Percentiles rank a stretch among this genome's conserved stretches.
Evolutionary conservation across 805 yeast genomes (phyloP).

Genomic region (Yarrowia phangngaensis): DNA sequence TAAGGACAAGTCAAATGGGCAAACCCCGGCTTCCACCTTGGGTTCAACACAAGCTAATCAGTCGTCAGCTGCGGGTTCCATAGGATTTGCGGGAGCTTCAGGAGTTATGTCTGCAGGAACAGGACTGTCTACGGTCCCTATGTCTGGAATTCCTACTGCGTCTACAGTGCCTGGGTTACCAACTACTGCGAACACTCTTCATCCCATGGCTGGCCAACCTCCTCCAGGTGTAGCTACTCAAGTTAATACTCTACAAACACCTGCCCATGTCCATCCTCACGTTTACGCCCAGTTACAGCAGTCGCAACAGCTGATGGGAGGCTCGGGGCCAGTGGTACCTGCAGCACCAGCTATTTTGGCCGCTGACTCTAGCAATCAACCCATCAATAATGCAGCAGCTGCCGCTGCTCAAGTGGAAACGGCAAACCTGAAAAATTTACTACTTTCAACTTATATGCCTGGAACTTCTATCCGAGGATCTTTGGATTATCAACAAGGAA

Average conservation of each 20-base stretch:
- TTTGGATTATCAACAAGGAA: slow-evolving; percentile 33
- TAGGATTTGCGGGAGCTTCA: not conserved
- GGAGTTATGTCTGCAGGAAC: not conserved
- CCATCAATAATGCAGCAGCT: slow-evolving; percentile 15
- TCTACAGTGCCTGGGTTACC: slow-evolving; percentile 2
- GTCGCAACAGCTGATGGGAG: slow-evolving; percentile 19
- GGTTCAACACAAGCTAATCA: not conserved
- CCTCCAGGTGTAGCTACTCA: not conserved
- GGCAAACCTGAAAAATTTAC: slow-evolving; percentile 5
- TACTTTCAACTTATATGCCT: slow-evolving; percentile 31
- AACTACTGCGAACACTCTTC: slow-evolving; percentile 8
- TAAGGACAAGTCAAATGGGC: not conserved
- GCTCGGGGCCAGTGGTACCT: slow-evolving; percentile 1
- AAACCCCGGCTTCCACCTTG: not conserved
- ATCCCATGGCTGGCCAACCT: slow-evolving; percentile 14
- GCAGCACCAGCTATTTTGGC: slow-evolving; percentile 14
- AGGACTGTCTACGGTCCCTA: not conserved
- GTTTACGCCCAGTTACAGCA: slow-evolving; percentile 24
- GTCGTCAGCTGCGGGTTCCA: not conserved
- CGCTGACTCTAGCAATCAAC: slow-evolving; percentile 5
- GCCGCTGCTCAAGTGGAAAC: slow-evolving; percentile 17
- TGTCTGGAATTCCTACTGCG: not conserved
- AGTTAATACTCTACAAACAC: slow-evolving; percentile 9
- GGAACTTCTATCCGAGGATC: slow-evolving; percentile 34
- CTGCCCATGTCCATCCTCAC: slow-evolving; percentile 24